Percentiles rank a stretch among this genome's conserved stretches.
Evolutionary conservation across 805 yeast genomes (phyloP).

Genomic region (Kazachstania viticola): DNA sequence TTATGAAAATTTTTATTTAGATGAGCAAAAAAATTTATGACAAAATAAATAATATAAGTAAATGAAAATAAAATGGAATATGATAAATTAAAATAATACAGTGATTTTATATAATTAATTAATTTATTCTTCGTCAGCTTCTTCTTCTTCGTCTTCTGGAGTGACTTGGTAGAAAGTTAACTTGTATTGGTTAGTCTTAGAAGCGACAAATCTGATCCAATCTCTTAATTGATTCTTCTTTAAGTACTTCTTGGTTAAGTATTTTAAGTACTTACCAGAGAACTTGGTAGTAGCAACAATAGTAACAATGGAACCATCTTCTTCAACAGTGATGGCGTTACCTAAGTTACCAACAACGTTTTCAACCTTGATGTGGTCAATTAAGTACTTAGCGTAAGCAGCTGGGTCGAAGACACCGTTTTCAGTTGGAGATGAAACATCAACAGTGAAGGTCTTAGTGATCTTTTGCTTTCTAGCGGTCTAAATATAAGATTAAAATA

Average conservation of each 20-base stretch:
- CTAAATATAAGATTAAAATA: conserved; percentile 29
- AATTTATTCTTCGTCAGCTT: conserved; percentile 54
- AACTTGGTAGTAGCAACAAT: conserved; percentile 84
- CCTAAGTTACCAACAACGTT: conserved; percentile 95
- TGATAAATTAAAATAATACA: too few relatives aligned
- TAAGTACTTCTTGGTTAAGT: conserved; percentile 98
- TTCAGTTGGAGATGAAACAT: conserved; percentile 94
- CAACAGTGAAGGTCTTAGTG: conserved; percentile 87
- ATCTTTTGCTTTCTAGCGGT: conserved; percentile 74
- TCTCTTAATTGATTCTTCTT: conserved; percentile 99
- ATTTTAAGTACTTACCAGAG: conserved; percentile 99
- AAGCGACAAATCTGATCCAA: conserved; percentile 98
- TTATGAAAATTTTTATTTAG: neutral
- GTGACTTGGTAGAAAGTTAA: conserved; percentile 98
- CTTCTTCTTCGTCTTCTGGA: conserved; percentile 87
- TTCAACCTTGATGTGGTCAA: conserved; percentile 98
- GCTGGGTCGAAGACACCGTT: conserved; percentile 97
- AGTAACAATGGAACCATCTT: conserved; percentile 82
- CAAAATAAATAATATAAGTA: neutral
- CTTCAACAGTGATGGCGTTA: conserved; percentile 82
- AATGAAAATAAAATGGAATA: too few relatives aligned
- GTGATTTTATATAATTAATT: conserved; percentile 2
- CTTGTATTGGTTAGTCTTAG: conserved; percentile 90
- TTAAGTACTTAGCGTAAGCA: conserved; percentile 93
- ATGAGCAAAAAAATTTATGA: neutral